A percentile compares a stretch with the other conserved stretches of the same genome.
Evolutionary conservation across 441 rosid genomes (phyloP).

Genomic region (Metrosideros polymorpha): DNA sequence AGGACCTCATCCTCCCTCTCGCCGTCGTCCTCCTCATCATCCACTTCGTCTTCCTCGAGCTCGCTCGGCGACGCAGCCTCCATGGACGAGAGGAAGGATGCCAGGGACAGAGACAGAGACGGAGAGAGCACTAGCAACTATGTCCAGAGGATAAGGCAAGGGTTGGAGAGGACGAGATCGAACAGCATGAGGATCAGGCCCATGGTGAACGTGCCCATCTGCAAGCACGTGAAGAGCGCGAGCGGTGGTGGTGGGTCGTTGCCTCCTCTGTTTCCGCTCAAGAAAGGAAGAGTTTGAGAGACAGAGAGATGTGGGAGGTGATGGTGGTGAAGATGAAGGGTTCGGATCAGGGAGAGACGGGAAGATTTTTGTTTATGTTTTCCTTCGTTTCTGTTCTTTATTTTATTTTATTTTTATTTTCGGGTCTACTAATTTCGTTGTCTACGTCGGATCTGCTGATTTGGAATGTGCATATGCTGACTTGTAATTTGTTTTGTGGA

Average conservation of each 20-base stretch:
- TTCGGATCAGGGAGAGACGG: not conserved
- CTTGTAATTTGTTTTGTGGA: not conserved
- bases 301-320: not conserved
- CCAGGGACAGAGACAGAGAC: conserved; percentile 15
- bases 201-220: conserved; percentile 79
- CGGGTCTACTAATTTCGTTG: not conserved
- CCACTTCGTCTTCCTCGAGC: conserved; percentile 69
- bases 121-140: conserved; percentile 14
- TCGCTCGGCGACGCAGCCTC: conserved; percentile 40
- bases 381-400: not conserved
- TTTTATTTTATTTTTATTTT: not conserved
- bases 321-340: not conserved
- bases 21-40: conserved; percentile 70
- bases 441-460: not conserved
- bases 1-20: conserved; percentile 38
- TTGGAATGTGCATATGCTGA: not conserved
- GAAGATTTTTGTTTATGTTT: not conserved
- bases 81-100: conserved; percentile 30
- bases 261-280: not conserved
- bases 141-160: conserved; percentile 71
- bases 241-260: not conserved
- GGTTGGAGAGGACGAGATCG: conserved; percentile 85
- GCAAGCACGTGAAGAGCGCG: conserved; percentile 48
- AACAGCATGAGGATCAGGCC: conserved; percentile 79
- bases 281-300: not conserved